Percentiles rank a stretch among this genome's conserved stretches.
phyloP scores from a whole-genome alignment of 2,329 filamentous ascomycete genomes.

The Aspergillus sojae region DNA sequence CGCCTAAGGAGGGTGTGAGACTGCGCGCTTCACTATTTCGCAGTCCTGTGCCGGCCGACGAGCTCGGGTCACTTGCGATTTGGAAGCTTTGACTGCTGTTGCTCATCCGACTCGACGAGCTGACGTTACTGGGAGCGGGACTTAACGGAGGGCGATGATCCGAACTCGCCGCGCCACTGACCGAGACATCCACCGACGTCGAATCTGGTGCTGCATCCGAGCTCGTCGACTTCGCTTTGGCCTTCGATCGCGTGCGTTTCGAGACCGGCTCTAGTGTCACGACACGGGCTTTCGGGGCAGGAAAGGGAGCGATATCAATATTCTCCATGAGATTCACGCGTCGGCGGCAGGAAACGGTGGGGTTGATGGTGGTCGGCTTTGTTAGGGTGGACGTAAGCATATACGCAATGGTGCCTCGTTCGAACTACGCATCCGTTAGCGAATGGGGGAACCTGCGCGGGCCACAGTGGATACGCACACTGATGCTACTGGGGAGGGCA shows the following conservation, averaged over 20 bases:
- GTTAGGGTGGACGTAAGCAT: constrained; percentile 88
- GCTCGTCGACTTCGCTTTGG: constrained; percentile 49
- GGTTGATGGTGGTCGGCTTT: constrained; percentile 80
- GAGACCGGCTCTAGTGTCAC: constrained; percentile 87
- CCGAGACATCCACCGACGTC: constrained; percentile 50
- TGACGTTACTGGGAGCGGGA: constrained; percentile 66
- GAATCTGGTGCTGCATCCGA: constrained; percentile 48
- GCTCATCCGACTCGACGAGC: constrained; percentile 70
- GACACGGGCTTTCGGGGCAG: constrained; percentile 73
- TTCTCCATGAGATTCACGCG: constrained; percentile 79
- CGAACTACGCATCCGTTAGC: constrained; percentile 66
- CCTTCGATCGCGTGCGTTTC: constrained; percentile 66
- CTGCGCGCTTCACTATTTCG: constrained; percentile 54
- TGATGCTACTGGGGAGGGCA: constrained; percentile 80
- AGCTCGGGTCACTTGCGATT: constrained; percentile 50
- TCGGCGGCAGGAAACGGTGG: constrained; percentile 76
- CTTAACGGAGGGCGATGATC: constrained; percentile 48
- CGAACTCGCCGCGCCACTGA: constrained; percentile 31
- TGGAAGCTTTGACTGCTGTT: constrained; percentile 64
- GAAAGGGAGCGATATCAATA: constrained; percentile 79
- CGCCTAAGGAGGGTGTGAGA: constrained; percentile 58
- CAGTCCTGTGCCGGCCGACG: constrained; percentile 36
- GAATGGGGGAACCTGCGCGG: constrained; percentile 11
- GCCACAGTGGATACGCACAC: constrained; percentile 63
- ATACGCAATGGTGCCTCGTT: constrained; percentile 90